These are phyloP conservation scores for Fusarium compactum DNA, from an alignment of 2,329 filamentous ascomycete genomes.

Conservation along the genomic window DNA sequence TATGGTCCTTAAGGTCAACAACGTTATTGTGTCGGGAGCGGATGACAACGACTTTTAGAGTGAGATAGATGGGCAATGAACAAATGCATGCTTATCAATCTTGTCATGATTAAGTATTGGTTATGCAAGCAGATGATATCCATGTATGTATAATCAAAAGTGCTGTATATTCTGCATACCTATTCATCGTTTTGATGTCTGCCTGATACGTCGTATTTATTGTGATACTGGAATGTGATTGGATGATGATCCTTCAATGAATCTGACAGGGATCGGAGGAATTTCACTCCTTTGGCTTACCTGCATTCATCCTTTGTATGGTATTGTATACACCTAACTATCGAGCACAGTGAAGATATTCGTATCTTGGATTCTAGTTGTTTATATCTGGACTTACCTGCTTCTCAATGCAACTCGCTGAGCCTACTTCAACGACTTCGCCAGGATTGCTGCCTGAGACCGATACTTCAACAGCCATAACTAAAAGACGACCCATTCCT, in stretches of 20 bases:
- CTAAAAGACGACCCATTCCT: conserved; percentile 49
- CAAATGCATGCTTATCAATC: conserved; percentile 39
- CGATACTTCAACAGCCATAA: neutral
- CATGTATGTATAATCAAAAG: conserved; percentile 38
- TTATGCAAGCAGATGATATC: conserved; percentile 39
- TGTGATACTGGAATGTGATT: conserved; percentile 13
- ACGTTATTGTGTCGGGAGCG: conserved; percentile 90
- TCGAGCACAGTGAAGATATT: neutral
- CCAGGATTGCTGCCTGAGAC: neutral
- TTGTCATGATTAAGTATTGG: conserved; percentile 40
- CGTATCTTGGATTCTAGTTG: neutral
- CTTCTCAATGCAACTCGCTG: neutral
- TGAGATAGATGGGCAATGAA: conserved; percentile 40
- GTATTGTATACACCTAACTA: neutral
- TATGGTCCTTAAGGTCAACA: conserved; percentile 98
- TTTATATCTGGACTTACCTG: neutral
- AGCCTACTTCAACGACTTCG: conserved; percentile 4
- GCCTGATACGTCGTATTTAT: neutral
- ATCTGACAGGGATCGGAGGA: conserved; percentile 24
- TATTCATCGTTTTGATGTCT: neutral
- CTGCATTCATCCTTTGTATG: neutral
- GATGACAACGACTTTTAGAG: conserved; percentile 88
- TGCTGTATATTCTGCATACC: conserved; percentile 16
- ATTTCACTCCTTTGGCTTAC: conserved; percentile 24
- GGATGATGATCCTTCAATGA: neutral